A percentile compares a stretch with the other conserved stretches of the same genome.
phyloP scores from a whole-genome alignment of 2,329 filamentous ascomycete species.

The Juglanconis juglandina region DNA sequence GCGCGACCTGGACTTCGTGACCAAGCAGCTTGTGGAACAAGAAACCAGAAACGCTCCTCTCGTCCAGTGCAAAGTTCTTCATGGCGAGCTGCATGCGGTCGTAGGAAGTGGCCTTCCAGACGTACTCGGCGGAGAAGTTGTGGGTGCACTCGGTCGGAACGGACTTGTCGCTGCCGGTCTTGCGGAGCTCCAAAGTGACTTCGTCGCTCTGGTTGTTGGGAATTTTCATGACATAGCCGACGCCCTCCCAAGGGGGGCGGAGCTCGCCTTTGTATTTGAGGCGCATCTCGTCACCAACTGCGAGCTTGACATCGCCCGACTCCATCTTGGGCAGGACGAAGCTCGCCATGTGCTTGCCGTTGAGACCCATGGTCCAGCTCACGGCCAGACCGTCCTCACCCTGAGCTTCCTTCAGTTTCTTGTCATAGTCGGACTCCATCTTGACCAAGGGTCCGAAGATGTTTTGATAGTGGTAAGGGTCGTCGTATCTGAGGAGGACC shows the following conservation, averaged over 20 bases:
- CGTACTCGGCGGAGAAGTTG: slow-evolving; percentile 97
- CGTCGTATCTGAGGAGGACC: slow-evolving; percentile 89
- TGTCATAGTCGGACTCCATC: slow-evolving; percentile 98
- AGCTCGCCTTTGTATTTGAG: slow-evolving; percentile 94
- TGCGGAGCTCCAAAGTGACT: slow-evolving; percentile 89
- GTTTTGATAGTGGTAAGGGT: slow-evolving; percentile 98
- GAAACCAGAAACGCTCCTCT: slow-evolving; percentile 97
- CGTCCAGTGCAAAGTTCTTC: slow-evolving; percentile 97
- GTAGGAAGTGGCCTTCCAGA: slow-evolving; percentile 99
- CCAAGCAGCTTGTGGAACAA: slow-evolving; percentile 97
- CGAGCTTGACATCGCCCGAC: slow-evolving; percentile 94
- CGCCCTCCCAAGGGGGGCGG: slow-evolving; percentile 89
- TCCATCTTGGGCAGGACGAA: slow-evolving; percentile 97
- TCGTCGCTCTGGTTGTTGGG: slow-evolving; percentile 99
- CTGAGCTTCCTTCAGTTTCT: slow-evolving; percentile 96
- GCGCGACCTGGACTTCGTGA: slow-evolving; percentile 88
- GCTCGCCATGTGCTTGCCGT: slow-evolving; percentile 94
- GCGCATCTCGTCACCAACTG: slow-evolving; percentile 97
- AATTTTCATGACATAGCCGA: slow-evolving; percentile 98
- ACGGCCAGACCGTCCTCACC: slow-evolving; percentile 94
- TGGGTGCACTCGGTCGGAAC: slow-evolving; percentile 95
- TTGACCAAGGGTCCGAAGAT: slow-evolving; percentile 97
- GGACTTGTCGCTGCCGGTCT: slow-evolving; percentile 92
- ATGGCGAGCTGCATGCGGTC: slow-evolving; percentile 99
- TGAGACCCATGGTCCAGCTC: slow-evolving; percentile 90